Evolutionary conservation across 352 stramenopile species (phyloP), one percentile per base, ranked within the genome.

Genomic region (Phytophthora rubi): DNA sequence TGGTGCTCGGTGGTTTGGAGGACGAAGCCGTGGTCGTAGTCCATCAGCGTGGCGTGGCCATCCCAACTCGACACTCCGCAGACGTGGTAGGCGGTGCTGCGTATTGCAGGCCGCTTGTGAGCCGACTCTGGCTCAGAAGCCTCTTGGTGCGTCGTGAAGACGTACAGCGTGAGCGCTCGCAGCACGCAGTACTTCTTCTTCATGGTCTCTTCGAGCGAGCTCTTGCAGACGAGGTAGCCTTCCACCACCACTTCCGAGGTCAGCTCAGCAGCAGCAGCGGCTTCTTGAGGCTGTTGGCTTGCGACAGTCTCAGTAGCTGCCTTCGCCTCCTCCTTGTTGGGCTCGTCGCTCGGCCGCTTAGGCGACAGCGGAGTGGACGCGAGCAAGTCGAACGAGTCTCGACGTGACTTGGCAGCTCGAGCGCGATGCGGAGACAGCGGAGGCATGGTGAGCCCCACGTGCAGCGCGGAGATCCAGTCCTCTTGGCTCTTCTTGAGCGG

Each of bases 361-460:
- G 62, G 68, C 13, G 72, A 73, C 4, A 60, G 10, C 4, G 67
- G 54, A 21, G 62, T 68, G 3, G 73, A 75, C 2, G 73, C 70
- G 2, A 78, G 28, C 65, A 94, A 69, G 48, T 94, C 86, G 56
- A 94, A 92, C 15, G 86, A 94, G 56, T 92, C 82, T 55, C 87
- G 82, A 44, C 81, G 73, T 0, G 75, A 73, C 53, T 88, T 92
- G 0, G 87, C 87, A 9, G 85, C 82, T 33, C 78, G 70, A 0
- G 87, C 87, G 26, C 85, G 85, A 67, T 94, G 83, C 32, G 87
- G 87, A 26, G 85, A 91, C 56, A 94, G 55, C 23, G 87, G 83
- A 16, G 82, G 85, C 87, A 94, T 94, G 1, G 87, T 91, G 2
- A 90, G 68, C 1, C 83, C 83, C 5, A 93, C 89, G 52, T 93